Evolutionary conservation across 1,284 basidiomycete species (phyloP), one percentile per base, ranked within the genome.

Genomic region (Phenoliferia sp.): DNA sequence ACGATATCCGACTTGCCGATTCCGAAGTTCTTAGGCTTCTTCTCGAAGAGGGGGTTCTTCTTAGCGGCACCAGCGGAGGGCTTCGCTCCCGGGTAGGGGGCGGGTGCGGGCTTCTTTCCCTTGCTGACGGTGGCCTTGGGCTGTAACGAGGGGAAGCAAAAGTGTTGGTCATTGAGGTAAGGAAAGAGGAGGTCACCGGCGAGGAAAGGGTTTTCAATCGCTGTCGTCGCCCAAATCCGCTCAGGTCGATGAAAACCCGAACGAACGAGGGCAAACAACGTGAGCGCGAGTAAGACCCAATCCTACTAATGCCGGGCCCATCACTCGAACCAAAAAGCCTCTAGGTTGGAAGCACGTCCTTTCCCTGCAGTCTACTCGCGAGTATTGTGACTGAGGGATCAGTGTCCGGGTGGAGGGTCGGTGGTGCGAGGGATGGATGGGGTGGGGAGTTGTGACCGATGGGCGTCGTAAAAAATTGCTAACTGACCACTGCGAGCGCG

Each of bases 41-140:
- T 82, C 85, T 97, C 94, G 80, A 98, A 96, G 77, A 98, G 88
- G 79, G 94, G 93, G 86, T 98, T 97, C 85, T 94, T 94, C 79
- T 87, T 85, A 62, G 84, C 79, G 80, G 83, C 84, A 75, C 67
- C 65, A 63, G 68, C 83, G 74, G 68, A 63, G 64, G 69, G 69
- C 84, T 93, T 92, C 31, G 62, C 58, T 52, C 62, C 64, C 32
- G 71, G 69, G 64, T 65, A 69, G 59, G 71, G 59, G 39, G 72
- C 72, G 39, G 72, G 63, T 26, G 64, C 64, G 60, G 36, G 35
- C 64, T 66, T 66, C 64, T 66, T 66, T 62, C 64, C 64, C 33
- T 50, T 36, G 28, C 39, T 64, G 54, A 29, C 34, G 36, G 52
- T 50, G 59, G 64, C 64, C 60, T 62, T 61, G 54, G 64, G 64